Percentiles rank a stretch among this genome's conserved stretches.
These are phyloP conservation scores for Dactylellina drechsleri DNA, from an alignment of 2,329 filamentous ascomycete genomes.

Conservation along the genomic window DNA sequence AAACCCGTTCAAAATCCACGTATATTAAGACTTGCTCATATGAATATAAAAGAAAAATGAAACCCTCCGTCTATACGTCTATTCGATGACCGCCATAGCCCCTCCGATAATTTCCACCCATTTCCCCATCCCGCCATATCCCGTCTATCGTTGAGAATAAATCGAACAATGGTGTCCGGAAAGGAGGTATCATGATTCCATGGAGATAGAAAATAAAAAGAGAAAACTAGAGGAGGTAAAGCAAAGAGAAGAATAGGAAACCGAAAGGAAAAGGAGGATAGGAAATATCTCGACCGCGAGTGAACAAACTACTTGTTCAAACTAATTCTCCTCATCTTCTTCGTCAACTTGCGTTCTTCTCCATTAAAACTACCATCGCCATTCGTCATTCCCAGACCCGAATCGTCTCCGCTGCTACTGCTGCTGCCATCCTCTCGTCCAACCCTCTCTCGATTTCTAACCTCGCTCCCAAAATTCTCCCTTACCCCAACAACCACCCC, in stretches of 20 bases:
- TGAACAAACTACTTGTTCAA: constrained; percentile 51
- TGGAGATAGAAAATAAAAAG: no score
- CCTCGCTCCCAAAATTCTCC: not conserved
- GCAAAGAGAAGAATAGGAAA: not conserved
- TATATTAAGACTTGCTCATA: no score
- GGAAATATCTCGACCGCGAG: not conserved
- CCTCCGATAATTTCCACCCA: no score
- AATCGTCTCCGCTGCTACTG: constrained; percentile 28
- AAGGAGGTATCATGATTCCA: no score
- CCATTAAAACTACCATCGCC: constrained; percentile 23
- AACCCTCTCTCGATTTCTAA: constrained; percentile 13
- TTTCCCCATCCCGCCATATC: no score
- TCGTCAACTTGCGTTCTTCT: constrained; percentile 58
- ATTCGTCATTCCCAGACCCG: constrained; percentile 14
- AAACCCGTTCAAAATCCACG: no score
- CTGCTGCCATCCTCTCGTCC: constrained; percentile 13
- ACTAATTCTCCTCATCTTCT: constrained; percentile 59
- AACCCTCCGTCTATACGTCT: no score
- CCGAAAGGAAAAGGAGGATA: constrained; percentile 2
- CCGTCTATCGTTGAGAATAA: no score
- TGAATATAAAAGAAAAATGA: no score
- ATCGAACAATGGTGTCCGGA: no score
- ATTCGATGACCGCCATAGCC: no score
- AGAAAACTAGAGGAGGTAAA: no score
- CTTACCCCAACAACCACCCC: not conserved